Base-by-base conservation (phyloP, 2,329 filamentous ascomycete species). In the Paraphoma sp. region DNA sequence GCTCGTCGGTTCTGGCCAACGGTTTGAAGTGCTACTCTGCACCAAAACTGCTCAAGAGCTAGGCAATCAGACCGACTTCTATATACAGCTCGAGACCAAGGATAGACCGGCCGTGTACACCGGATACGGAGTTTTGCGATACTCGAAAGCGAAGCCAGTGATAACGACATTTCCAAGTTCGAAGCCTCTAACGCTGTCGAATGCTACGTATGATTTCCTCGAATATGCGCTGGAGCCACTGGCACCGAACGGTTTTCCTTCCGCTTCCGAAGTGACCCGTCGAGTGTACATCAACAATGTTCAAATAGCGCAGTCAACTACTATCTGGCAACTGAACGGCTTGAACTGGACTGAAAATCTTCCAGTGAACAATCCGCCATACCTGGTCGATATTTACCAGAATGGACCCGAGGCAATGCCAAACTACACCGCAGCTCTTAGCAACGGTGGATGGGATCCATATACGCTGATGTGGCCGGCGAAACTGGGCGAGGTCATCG, bases 1-100 rank as follows among this genome's bases (percentile, higher is more conserved):
- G 50, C 86, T 88, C 63, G 64, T 89, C 5, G 81, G 79, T 7
- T 75, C 79, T 5, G 87, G 87, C 0, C 86, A 89, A 65, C 82
- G 87, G n/a, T 89, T 84, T 68, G 85, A 85, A 57, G 76, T 82
- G 0, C 74, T 89, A 1, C 75, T 89, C 31, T 78, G 75, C 11
- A 80, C 86, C 1, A 88, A 87, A 63, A 77, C 77, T 0, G 63
- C 60, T 42, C 73, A 74, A 0, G 79, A 86, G 59, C 71, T 86
- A 1, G 58, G 67, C 3, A 68, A 73, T 10, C 70, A 78, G 60
- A 74, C 75, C 2, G 67, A 79, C 54, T 76, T 79, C 65, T 70
- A 76, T 60, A 75, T 86, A 52, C 75, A 84, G 62, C 78, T 80
- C 53, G 81, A 84, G 56, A 84, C 80, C 9, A 80, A 80, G 14